These are phyloP conservation scores for Zopfia rhizophila DNA, from an alignment of 2,329 filamentous ascomycete genomes.

Conservation along the genomic window DNA sequence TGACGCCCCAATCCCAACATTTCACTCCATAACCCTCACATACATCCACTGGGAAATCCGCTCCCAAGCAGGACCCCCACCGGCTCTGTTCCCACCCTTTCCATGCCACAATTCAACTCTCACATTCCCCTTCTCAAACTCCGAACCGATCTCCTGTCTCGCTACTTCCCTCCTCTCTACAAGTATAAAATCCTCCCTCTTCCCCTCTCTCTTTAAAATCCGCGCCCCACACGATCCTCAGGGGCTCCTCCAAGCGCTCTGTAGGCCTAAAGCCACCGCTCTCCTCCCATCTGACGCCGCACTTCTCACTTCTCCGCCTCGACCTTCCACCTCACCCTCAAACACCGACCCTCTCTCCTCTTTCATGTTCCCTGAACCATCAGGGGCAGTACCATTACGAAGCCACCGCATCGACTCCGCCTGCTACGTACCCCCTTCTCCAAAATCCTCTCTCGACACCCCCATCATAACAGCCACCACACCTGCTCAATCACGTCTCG, in stretches of 20 bases:
- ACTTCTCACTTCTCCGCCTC: slow-evolving; percentile 19
- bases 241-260: slow-evolving; percentile 75
- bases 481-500: slow-evolving; percentile 67
- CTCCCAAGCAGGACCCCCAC: slow-evolving; percentile 36
- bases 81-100: slow-evolving; percentile 19
- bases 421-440: background rate
- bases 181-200: slow-evolving; percentile 69
- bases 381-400: too few relatives aligned
- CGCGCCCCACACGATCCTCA: slow-evolving; percentile 76
- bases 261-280: slow-evolving; percentile 68
- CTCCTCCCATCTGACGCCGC: slow-evolving; percentile 56
- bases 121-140: slow-evolving; percentile 31
- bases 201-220: slow-evolving; percentile 69
- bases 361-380: too few relatives aligned
- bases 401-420: background rate
- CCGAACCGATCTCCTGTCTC: slow-evolving; percentile 58
- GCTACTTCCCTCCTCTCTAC: slow-evolving; percentile 72
- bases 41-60: slow-evolving; percentile 70
- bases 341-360: background rate
- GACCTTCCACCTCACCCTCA: slow-evolving; percentile 2
- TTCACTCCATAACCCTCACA: slow-evolving; percentile 61
- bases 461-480: slow-evolving; percentile 31
- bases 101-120: slow-evolving; percentile 2
- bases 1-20: slow-evolving; percentile 56
- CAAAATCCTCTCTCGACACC: slow-evolving; percentile 5